These are phyloP conservation scores for Cercospora sp. DNA, from an alignment of 2,329 filamentous ascomycete species.

Conservation along the genomic window DNA sequence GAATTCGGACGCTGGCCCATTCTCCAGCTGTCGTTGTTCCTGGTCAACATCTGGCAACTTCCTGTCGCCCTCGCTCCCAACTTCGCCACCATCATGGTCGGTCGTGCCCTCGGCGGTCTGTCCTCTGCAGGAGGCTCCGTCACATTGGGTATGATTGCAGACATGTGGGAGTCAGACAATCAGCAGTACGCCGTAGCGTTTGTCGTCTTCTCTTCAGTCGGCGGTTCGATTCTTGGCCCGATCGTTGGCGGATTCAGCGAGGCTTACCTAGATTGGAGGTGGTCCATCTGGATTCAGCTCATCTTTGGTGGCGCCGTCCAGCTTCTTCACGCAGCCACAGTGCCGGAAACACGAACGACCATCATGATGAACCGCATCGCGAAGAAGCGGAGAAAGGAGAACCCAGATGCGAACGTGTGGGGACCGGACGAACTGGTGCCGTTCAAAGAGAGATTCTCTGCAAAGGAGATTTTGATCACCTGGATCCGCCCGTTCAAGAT, in stretches of 20 bases:
- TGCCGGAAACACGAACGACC: slow-evolving; percentile 78
- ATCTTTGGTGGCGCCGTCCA: slow-evolving; percentile 73
- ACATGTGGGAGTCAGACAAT: slow-evolving; percentile 61
- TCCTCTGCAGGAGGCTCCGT: slow-evolving; percentile 66
- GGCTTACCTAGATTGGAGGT: slow-evolving; percentile 62
- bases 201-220: slow-evolving; percentile 51
- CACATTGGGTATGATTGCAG: slow-evolving; percentile 66
- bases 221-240: slow-evolving; percentile 41
- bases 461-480: slow-evolving; percentile 52
- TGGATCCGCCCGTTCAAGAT: slow-evolving; percentile 71
- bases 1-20: slow-evolving; percentile 55
- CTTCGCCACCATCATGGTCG: slow-evolving; percentile 49
- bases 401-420: slow-evolving; percentile 59
- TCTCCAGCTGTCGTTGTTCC: slow-evolving; percentile 52
- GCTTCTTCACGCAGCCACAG: slow-evolving; percentile 57
- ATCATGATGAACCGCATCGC: slow-evolving; percentile 79
- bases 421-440: slow-evolving; percentile 71
- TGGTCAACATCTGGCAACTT: slow-evolving; percentile 58
- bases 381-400: slow-evolving; percentile 67
- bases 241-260: slow-evolving; percentile 42
- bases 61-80: slow-evolving; percentile 50
- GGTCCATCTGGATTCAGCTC: slow-evolving; percentile 85
- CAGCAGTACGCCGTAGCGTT: slow-evolving; percentile 64
- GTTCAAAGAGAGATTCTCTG: slow-evolving; percentile 43
- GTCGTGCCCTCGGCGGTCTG: slow-evolving; percentile 56